Evolutionary conservation across 768 basidiomycete species (phyloP), one percentile per base, ranked within the genome.

Genomic region (Crepidotus variabilis): DNA sequence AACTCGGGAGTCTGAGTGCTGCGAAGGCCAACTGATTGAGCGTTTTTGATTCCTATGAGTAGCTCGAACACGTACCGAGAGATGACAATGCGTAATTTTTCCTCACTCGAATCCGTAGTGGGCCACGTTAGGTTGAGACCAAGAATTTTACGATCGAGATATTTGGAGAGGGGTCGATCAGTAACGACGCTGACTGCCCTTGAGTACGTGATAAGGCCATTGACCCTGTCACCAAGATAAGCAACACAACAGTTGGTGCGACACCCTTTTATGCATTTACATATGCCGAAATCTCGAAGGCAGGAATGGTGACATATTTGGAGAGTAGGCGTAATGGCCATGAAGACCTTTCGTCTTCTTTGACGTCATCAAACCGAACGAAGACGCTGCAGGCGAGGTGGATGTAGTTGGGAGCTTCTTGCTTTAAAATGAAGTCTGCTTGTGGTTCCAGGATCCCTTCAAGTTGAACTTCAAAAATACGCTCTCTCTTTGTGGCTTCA

Each of bases 361-460:
- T 24, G 20, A 16, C 8, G 39, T 16, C 14, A 43, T 43, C 39
- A 43, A 11, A 4, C 39, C 39, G 22, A 51, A 46, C 32, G 11
- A 45, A 32, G 2, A 14, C 9, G 36, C 49, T 20, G 28, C 39
- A 50, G 47, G 57, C 43, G 43, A 52, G 6, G 24, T 9, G 2
- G 60, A 24, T 6, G 39, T 32, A 6, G 51, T 35, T 1, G 57
- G 43, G n/a, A 50, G 52, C 46, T 16, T n/a, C 34, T 67, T 62
- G 9, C 64, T 58, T 39, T 61, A 57, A 52, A 60, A 57, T n/a
- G 65, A 57, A 28, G 60, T 51, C 13, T 63, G 60, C 22, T 43
- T 43, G 39, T 60, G 65, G 35, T 75, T 71, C 49, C 78, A 79
- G 59, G 72, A 75, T 10, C 73, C 62, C 35, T 43, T 43, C 8